Base-by-base conservation (phyloP, 2,329 filamentous ascomycete genomes). In the Scortechinia acanthostroma region DNA sequence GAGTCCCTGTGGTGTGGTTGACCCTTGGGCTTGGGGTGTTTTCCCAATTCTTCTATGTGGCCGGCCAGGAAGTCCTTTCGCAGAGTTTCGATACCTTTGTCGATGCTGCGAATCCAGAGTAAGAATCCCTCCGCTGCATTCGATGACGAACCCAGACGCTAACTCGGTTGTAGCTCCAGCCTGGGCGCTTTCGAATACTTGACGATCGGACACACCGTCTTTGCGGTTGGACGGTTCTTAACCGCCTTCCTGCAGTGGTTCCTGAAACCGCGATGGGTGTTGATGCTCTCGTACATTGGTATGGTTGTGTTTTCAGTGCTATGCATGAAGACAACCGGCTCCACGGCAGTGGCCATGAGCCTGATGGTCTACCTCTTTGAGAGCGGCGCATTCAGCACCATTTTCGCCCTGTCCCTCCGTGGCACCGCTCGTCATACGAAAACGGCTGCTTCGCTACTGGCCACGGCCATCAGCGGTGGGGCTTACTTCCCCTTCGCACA, bases 41-140 rank as follows among this genome's bases (percentile, higher is more conserved):
- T 53, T 68, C 70, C 10, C 70, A 75, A 50, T 81, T 77, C 53
- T 78, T 73, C 60, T 83, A 82, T 50, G 73, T 80, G 1, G 78
- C 76, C 13, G 75, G 68, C 1, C 77, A 83, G 55, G 79, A 83
- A 59, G 68, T 70, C 21, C 60, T 77, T 17, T 69, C 73, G 2
- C 71, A 67, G 4, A 64, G 62, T 13, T 73, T 76, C 44, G 52
- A 58, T 20, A 52, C 58, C 2, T 76, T 76, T 45, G 56, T 77
- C 20, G 21, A 47, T 22, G 5, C 14, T 21, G 14, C 35, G 35
- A 40, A 10, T n/a, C n/a, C n/a, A n/a, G n/a, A n/a, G n/a, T n/a
- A n/a, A n/a, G n/a, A n/a, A n/a, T n/a, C n/a, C n/a, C n/a, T n/a
- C n/a, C n/a, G n/a, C n/a, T n/a, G n/a, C n/a, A n/a, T n/a, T n/a